Percentiles rank a stretch among this genome's conserved stretches.
phyloP scores from a whole-genome alignment of 192 early-diverging fungal species.

The Rhizophlyctis rosea region DNA sequence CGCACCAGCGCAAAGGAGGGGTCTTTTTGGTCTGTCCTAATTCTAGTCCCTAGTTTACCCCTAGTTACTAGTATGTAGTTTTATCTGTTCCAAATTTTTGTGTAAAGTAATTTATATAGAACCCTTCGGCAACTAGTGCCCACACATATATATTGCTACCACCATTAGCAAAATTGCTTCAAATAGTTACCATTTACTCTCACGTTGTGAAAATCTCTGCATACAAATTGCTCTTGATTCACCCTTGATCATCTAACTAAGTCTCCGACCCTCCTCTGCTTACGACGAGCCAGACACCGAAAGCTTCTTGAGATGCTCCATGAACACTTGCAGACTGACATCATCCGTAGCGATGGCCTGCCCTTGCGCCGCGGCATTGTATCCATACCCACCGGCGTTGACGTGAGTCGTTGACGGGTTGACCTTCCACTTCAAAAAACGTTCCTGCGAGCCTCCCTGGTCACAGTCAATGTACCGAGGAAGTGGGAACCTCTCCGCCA shows the following conservation, averaged over 20 bases:
- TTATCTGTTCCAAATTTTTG: no score
- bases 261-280: no score
- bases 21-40: conserved; percentile 20
- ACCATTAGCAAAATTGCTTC: no score
- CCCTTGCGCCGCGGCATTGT: conserved; percentile 67
- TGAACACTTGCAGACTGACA: conserved; percentile 95
- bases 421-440: conserved; percentile 96
- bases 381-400: conserved; percentile 41
- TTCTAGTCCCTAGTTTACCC: no score
- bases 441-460: conserved; percentile 93
- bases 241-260: no score
- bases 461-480: conserved; percentile 98
- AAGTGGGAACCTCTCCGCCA: conserved; percentile 94
- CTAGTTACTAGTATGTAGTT: no score
- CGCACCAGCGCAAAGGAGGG: conserved; percentile 11
- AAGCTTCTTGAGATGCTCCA: conserved; percentile 89
- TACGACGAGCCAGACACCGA: conserved; percentile 40
- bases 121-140: no score
- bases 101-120: no score
- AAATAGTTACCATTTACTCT: no score
- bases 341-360: conserved; percentile 97
- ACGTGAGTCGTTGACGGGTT: conserved; percentile 96
- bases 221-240: no score
- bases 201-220: no score
- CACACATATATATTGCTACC: no score